Evolutionary conservation across 2,329 filamentous ascomycete genomes (phyloP), one percentile per base, ranked within the genome.

Genomic region (Penicillium sp.): DNA sequence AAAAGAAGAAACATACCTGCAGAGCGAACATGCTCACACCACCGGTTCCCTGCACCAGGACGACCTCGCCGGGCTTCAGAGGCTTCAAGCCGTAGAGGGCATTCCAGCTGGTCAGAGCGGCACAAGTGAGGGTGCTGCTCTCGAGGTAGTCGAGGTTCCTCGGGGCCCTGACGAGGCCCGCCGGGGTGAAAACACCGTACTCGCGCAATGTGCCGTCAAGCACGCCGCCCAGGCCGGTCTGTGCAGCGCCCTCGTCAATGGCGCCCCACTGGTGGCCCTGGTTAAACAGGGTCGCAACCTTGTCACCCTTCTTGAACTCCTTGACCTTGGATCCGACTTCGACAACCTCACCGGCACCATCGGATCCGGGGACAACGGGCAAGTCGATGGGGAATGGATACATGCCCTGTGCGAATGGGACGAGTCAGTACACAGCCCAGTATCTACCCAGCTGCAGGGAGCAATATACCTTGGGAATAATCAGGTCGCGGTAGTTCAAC

Each of bases 171-270:
- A 89, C 84, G 4, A 92, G 75, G 1, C 86, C 87, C 20, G 67
- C 78, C 72, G 89, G 83, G 51, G 81, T 76, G 65, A 87, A 89
- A 9, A 81, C 79, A 51, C 74, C 86, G 56, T 86, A 83, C 58
- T 86, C 75, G 39, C 86, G 80, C 24, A 92, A 76, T 0, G 79
- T 80, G 50, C 88, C 88, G 60, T 90, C 81, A 1, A 86, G 48
- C 9, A 75, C 75, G 42, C 86, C 87, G 47, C 88, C 88, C 1
- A 90, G 78, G 2, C 85, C 85, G 1, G 81, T 82, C 0, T 52
- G 47, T 4, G 71, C 49, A 24, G 68, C 71, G 39, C 75, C 41
- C 4, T 40, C 6, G 42, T 68, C 62, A 15, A 81, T 65, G 1
- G 71, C 70, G 38, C 78, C 79, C 24, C 71, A 78, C 44, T 80